Conservation (phyloP, 164 flowering plant species). For the Malania oleifera region DNA sequence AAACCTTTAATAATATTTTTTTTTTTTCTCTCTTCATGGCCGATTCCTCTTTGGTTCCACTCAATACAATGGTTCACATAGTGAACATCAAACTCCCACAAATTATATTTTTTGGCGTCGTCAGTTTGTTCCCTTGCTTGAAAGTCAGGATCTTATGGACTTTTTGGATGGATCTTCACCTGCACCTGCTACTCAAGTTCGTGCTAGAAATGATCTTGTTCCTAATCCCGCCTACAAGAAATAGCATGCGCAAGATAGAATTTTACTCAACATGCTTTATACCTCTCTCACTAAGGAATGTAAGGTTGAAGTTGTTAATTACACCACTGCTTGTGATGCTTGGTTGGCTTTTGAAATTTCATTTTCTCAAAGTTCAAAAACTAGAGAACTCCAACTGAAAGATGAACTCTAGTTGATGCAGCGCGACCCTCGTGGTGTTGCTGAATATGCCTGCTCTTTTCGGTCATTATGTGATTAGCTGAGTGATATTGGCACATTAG, state of each 20-base stretch:
- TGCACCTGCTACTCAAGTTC: not conserved
- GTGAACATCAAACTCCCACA: not conserved
- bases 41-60: constrained; percentile 7
- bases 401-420: too few species aligned
- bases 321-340: not conserved
- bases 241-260: too few species aligned
- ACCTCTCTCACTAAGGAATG: not conserved
- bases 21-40: constrained; percentile 7
- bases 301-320: not conserved
- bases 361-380: not conserved
- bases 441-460: too few species aligned
- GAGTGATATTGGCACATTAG: too few species aligned
- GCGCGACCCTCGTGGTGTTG: too few species aligned
- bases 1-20: too few species aligned
- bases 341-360: not conserved
- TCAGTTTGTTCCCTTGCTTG: not conserved
- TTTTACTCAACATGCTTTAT: not conserved
- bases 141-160: not conserved
- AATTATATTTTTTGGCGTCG: not conserved
- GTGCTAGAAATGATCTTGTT: not conserved
- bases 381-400: not conserved
- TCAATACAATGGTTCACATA: not conserved
- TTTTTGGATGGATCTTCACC: not conserved
- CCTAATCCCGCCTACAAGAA: too few species aligned
- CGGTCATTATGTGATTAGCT: too few species aligned